Percentiles rank a stretch among this genome's conserved stretches.
phyloP scores from a whole-genome alignment of 1,284 basidiomycete species.

The Termitomyces sp. region DNA sequence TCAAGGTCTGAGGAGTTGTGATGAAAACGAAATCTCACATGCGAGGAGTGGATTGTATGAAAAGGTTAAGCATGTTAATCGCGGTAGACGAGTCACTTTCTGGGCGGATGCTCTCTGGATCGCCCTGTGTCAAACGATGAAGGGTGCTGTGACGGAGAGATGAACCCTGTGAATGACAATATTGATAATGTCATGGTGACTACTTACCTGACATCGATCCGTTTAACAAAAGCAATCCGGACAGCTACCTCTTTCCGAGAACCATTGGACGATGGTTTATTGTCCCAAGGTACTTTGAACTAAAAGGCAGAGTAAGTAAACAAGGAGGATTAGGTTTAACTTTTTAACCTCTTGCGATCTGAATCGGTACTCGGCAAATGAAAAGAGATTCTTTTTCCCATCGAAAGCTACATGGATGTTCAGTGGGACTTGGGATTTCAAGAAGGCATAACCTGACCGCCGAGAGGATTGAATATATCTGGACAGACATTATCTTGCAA shows the following conservation, averaged over 20 bases:
- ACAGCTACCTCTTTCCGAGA: slow-evolving; percentile 18
- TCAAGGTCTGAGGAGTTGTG: background rate
- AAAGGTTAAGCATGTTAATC: slow-evolving; percentile 33
- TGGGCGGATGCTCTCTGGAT: slow-evolving; percentile 10
- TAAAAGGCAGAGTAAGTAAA: slow-evolving; percentile 4
- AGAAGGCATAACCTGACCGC: slow-evolving; percentile 18
- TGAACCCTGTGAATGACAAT: background rate
- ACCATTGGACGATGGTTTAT: background rate
- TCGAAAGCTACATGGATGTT: slow-evolving; percentile 26
- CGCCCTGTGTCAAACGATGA: slow-evolving; percentile 8
- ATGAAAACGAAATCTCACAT: slow-evolving; percentile 18
- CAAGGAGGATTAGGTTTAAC: background rate
- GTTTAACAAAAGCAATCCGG: slow-evolving; percentile 20
- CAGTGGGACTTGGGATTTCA: background rate
- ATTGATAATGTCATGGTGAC: background rate
- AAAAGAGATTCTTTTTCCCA: slow-evolving; percentile 32
- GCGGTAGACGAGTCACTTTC: slow-evolving; percentile 21
- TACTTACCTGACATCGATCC: slow-evolving; percentile 22
- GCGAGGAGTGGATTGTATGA: slow-evolving; percentile 29
- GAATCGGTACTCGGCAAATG: slow-evolving; percentile 22
- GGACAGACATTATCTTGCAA: slow-evolving; percentile 23
- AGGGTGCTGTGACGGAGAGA: background rate
- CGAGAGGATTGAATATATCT: slow-evolving; percentile 21
- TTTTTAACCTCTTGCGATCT: slow-evolving; percentile 18
- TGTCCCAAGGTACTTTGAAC: slow-evolving; percentile 26